Evolutionary conservation across 805 yeast genomes (phyloP), one percentile per base, ranked within the genome.

Genomic region (Starmera pachycereana): DNA sequence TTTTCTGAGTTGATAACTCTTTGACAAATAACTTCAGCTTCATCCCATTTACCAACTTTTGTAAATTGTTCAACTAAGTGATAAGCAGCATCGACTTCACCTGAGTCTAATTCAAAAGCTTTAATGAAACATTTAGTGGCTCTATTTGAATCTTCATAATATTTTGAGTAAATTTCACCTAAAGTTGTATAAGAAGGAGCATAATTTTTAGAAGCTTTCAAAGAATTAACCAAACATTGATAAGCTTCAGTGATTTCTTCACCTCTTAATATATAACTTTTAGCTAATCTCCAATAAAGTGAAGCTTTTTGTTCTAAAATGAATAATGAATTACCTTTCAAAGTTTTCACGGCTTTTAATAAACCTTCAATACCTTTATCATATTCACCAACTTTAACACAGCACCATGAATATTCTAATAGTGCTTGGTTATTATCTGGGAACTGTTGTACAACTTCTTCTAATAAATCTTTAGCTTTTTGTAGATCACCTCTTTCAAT

Each of bases 91-190:
- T 60, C 62, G 8, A 82, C 61, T 53, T 92, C 94, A 12, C 81
- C 74, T 0, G 80, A 71, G 57, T 88, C 92, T 28, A 90, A 61
- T 52, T 90, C 97, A 55, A 90, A 84, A 0, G 97, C 96, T 52
- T 80, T 85, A 56, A 81, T 77, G 56, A 81, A 90, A 57, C 96
- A 88, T 54, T 86, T 87, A 40, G 78, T 78, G 0, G 97, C 95
- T 37, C 92, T 72, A 0, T 63, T 62, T 25, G 60, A 54, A 52
- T 88, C 96, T 9, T 66, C 60, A 44, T 69, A 78, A 43, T 71
- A 63, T 2, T 72, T 69, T 4, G 71, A 60, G 51, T 86, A 89
- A n/a, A 86, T 66, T 37, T 71, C 57, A 19, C 98, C 98, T 22
- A 92, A 62, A 2, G 87, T 71, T 0, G 96, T 79, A 55, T 78